A percentile compares a stretch with the other conserved stretches of the same genome.
These are phyloP conservation scores for Lodderomyces oxycetoniae DNA, from an alignment of 1,139 yeast species.

Conservation along the genomic window DNA sequence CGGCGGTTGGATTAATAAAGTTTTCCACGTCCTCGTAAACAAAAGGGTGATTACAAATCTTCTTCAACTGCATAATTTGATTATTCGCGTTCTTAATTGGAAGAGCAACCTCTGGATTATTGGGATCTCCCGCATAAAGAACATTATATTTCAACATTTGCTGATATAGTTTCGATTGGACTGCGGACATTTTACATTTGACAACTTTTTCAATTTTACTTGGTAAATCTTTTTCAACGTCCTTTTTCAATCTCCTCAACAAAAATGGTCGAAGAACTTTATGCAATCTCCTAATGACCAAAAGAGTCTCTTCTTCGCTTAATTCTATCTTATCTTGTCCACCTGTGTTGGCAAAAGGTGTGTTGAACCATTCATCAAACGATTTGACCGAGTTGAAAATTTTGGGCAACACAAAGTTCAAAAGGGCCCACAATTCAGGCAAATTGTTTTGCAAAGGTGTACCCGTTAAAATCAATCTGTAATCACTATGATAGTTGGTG, in stretches of 20 bases:
- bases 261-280: constrained; percentile 93
- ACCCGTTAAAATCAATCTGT: constrained; percentile 79
- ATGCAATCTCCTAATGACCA: constrained; percentile 92
- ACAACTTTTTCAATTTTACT: constrained; percentile 92
- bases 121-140: constrained; percentile 54
- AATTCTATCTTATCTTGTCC: constrained; percentile 74
- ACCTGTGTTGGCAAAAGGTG: constrained; percentile 81
- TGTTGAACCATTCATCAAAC: constrained; percentile 86
- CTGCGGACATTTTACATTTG: constrained; percentile 88
- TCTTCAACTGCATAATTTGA: constrained; percentile 91
- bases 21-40: constrained; percentile 94
- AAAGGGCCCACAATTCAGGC: constrained; percentile 81
- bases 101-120: constrained; percentile 39
- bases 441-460: constrained; percentile 82
- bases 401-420: constrained; percentile 74
- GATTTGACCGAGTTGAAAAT: constrained; percentile 79
- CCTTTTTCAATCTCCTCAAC: constrained; percentile 90
- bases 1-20: constrained; percentile 69
- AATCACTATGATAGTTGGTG: constrained; percentile 67
- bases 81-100: constrained; percentile 84
- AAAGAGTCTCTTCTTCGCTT: constrained; percentile 88
- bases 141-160: constrained; percentile 72
- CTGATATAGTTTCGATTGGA: constrained; percentile 75
- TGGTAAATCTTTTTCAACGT: constrained; percentile 94
- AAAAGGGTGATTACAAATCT: constrained; percentile 96